Base-by-base conservation (phyloP, 1,284 basidiomycete genomes). In the Leccinum fuscescens region DNA sequence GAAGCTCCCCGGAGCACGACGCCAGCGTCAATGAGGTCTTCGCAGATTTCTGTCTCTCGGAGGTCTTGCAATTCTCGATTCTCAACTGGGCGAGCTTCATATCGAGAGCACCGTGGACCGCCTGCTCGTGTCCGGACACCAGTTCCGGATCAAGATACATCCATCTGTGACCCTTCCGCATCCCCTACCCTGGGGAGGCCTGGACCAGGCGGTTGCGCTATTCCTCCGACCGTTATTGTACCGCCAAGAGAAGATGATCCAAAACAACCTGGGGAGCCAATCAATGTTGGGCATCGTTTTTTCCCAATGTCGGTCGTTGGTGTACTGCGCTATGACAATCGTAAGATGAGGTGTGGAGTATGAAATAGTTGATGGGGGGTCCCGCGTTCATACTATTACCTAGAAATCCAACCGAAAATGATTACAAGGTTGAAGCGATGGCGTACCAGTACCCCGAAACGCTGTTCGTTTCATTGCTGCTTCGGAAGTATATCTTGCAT, bases 31-130 rank as follows among this genome's bases (percentile, higher is more conserved):
- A 46, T 46, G 1, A 46, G 44, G 8, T 46, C 44, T 20, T 46
- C 44, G 11, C 61, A 42, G 37, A 3, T 11, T 1, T 67, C 68
- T 1, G 12, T 27, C 12, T 66, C 71, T 14, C 62, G 51, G 31
- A 60, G 11, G 6, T 70, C 72, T 11, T 24, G 1, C 11, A 44
- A 39, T 33, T 69, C 72, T 62, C 42, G 51, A 53, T 49, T 29
- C 15, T 69, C 70, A 3, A 15, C n/a, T 4, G 70, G 69, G 4
- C 65, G 69, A 33, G 54, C 61, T 1, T 72, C 67, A 11, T 72
- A 72, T 56, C 69, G 69, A 49, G 57, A 54, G 6, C 55, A 75
- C 56, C 66, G 2, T 20, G 71, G 66, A 1, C 57, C 63, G 15
- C 53, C 54, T 48, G 60, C 64, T 35, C 64, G 58, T 31, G 14